Conservation (phyloP, 2,329 filamentous ascomycete species). For the Aspergillus sclerotialis region DNA sequence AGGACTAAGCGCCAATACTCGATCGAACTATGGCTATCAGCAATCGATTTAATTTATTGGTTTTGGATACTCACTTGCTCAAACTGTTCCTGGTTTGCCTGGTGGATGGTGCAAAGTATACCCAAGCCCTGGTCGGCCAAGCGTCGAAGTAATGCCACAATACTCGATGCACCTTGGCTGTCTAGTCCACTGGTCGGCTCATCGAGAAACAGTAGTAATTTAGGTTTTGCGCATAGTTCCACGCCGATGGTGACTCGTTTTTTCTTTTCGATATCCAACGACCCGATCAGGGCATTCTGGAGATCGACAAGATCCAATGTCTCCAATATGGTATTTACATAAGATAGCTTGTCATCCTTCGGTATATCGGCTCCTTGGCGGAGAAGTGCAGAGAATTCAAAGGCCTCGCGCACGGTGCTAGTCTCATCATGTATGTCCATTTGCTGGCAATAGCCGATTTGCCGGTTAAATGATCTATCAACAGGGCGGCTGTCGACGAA, state of each 20-base stretch:
- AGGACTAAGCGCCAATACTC: constrained; percentile 59
- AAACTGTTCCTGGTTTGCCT: constrained; percentile 58
- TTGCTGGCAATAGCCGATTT: constrained; percentile 63
- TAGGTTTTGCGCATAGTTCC: constrained; percentile 59
- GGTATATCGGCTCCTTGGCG: constrained; percentile 47
- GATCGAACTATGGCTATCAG: constrained; percentile 52
- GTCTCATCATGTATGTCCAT: constrained; percentile 62
- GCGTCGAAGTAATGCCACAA: constrained; percentile 57
- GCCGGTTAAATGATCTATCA: constrained; percentile 54
- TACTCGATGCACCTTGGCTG: constrained; percentile 57
- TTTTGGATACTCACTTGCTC: constrained; percentile 19
- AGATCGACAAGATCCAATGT: constrained; percentile 54
- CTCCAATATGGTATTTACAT: constrained; percentile 56
- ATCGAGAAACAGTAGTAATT: constrained; percentile 59
- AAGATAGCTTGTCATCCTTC: constrained; percentile 51
- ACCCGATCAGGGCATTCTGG: constrained; percentile 55
- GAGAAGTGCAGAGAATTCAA: constrained; percentile 58
- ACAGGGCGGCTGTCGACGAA: constrained; percentile 55
- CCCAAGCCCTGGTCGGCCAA: constrained; percentile 56
- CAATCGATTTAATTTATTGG: not conserved
- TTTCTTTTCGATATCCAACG: constrained; percentile 57
- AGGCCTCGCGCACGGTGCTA: constrained; percentile 57
- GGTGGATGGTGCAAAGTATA: constrained; percentile 64
- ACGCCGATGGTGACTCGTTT: constrained; percentile 65
- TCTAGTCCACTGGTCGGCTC: constrained; percentile 62